phyloP scores from a whole-genome alignment of 495 filamentous ascomycete genomes.

The Trichoderma orchidacearum region DNA sequence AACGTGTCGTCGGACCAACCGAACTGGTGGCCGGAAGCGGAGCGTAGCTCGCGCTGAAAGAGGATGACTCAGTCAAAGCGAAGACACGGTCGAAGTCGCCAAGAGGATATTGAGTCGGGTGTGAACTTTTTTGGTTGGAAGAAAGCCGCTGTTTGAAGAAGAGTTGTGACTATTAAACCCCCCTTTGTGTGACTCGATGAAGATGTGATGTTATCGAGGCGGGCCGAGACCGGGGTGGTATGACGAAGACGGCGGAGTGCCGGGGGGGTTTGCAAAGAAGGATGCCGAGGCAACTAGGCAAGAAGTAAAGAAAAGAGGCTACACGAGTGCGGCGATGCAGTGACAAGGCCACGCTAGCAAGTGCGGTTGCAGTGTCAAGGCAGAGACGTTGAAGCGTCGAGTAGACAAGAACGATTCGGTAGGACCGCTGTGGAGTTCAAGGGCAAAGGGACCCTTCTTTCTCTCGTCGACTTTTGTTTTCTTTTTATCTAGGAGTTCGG shows the following conservation, averaged over 20 bases:
- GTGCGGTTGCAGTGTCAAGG: background rate
- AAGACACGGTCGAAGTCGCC: background rate
- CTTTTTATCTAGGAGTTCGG: background rate
- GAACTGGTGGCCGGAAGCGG: background rate
- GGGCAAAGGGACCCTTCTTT: constrained; percentile 3
- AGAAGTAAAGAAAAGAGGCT: no score
- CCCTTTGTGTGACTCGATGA: background rate
- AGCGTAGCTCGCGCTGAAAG: constrained; percentile 1
- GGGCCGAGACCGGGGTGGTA: background rate
- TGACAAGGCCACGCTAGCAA: background rate
- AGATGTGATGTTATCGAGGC: background rate
- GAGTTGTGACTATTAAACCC: background rate
- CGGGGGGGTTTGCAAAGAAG: no score
- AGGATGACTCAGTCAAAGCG: background rate
- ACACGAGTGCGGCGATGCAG: background rate
- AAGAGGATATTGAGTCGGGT: background rate
- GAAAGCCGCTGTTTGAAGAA: background rate
- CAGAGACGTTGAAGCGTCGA: background rate
- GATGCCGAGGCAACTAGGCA: background rate
- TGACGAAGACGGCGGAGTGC: background rate
- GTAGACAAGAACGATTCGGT: background rate
- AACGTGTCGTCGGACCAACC: background rate
- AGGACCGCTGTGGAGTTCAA: background rate
- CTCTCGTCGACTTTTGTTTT: background rate
- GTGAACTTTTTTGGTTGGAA: background rate